phyloP scores from a whole-genome alignment of 768 basidiomycete species.

The Suillus variegatus region DNA sequence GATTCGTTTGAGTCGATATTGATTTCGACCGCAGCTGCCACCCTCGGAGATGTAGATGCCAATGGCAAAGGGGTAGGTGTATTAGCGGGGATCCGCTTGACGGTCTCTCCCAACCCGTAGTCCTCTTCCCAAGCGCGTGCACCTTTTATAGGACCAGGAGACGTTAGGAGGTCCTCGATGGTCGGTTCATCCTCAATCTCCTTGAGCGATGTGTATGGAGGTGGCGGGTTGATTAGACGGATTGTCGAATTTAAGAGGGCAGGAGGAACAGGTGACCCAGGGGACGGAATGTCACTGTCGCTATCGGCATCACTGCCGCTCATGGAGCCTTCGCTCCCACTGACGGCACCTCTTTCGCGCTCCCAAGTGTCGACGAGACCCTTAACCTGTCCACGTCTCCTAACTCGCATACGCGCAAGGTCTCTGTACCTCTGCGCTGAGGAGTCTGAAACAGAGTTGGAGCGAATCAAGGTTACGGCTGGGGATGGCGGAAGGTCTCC shows the following conservation, averaged over 20 bases:
- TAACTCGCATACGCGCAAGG: slow-evolving; percentile 28
- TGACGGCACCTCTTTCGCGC: slow-evolving; percentile 20
- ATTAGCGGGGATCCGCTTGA: slow-evolving; percentile 25
- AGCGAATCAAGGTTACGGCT: slow-evolving; percentile 20
- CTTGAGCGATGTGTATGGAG: slow-evolving; percentile 12
- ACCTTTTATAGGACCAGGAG: slow-evolving; percentile 25
- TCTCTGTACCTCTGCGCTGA: slow-evolving; percentile 26
- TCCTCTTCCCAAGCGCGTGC: slow-evolving; percentile 35
- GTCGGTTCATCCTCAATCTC: slow-evolving; percentile 25
- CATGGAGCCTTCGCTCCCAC: slow-evolving; percentile 26
- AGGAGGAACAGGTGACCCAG: not conserved
- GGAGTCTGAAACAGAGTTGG: slow-evolving; percentile 26
- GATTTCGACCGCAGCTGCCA: not conserved
- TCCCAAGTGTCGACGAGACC: slow-evolving; percentile 39
- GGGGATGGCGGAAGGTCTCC: slow-evolving; percentile 18
- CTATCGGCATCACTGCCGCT: slow-evolving; percentile 24
- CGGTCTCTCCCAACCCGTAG: slow-evolving; percentile 29
- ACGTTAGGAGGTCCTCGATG: slow-evolving; percentile 30
- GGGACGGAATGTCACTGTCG: slow-evolving; percentile 15
- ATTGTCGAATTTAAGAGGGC: slow-evolving; percentile 3
- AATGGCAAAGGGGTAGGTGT: not conserved
- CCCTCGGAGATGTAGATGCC: not conserved
- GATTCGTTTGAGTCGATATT: not conserved
- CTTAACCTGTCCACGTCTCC: slow-evolving; percentile 31
- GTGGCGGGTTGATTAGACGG: slow-evolving; percentile 6